phyloP scores from a whole-genome alignment of 371 early-diverging fungal species.

The Zychaea mexicana region DNA sequence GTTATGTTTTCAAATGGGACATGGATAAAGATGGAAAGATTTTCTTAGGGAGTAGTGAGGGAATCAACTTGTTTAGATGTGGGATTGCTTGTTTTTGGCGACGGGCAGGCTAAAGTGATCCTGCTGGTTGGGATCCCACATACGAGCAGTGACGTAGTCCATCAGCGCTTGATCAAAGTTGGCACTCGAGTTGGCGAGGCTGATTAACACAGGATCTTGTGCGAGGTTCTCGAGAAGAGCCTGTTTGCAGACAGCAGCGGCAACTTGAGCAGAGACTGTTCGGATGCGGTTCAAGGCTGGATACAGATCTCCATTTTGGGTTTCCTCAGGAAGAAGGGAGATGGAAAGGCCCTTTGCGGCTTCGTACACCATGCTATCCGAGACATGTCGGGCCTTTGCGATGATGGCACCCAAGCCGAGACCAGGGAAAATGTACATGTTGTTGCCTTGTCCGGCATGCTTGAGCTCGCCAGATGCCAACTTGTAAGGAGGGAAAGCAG shows the following conservation, averaged over 20 bases:
- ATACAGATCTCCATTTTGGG: slow-evolving; percentile 67
- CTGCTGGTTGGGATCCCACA: slow-evolving; percentile 22
- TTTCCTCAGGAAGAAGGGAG: slow-evolving; percentile 72
- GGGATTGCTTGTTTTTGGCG: background rate
- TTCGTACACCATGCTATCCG: slow-evolving; percentile 81
- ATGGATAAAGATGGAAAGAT: background rate
- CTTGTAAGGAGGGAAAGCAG: slow-evolving; percentile 83
- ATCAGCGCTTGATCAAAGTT: slow-evolving; percentile 4
- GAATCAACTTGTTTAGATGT: background rate
- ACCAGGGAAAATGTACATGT: slow-evolving; percentile 72
- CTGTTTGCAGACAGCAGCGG: slow-evolving; percentile 74
- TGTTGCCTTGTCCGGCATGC: slow-evolving; percentile 23
- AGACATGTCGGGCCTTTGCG: slow-evolving; percentile 66
- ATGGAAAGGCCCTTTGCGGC: slow-evolving; percentile 83
- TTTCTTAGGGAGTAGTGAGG: background rate
- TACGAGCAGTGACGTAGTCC: slow-evolving; percentile 13
- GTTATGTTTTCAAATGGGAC: no score
- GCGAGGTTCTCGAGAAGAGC: slow-evolving; percentile 66
- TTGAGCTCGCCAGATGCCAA: slow-evolving; percentile 42
- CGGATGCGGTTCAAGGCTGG: slow-evolving; percentile 85
- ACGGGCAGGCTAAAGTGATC: slow-evolving; percentile 16
- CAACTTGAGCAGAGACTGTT: slow-evolving; percentile 75
- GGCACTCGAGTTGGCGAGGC: background rate
- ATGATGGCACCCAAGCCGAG: slow-evolving; percentile 85
- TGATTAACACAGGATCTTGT: slow-evolving; percentile 5